Percentiles rank a stretch among this genome's conserved stretches.
These are phyloP conservation scores for Strobilomyces confusus DNA, from an alignment of 768 basidiomycete genomes.

Conservation along the genomic window DNA sequence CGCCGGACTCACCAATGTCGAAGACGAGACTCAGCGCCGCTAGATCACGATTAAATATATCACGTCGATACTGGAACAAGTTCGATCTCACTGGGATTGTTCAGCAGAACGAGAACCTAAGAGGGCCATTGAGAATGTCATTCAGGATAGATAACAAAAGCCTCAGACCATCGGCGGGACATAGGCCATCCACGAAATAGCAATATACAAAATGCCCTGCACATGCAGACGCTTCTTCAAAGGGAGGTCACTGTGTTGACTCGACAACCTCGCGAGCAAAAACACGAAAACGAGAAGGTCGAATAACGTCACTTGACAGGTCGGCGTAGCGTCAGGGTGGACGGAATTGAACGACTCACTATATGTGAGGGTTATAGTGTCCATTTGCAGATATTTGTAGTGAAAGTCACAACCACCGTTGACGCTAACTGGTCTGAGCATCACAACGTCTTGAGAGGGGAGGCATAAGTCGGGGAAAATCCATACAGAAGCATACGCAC, in stretches of 20 bases:
- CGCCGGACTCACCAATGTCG: neutral
- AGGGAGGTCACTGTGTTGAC: conserved; percentile 4
- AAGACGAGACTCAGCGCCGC: neutral
- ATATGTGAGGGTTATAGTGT: conserved; percentile 4
- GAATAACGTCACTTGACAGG: conserved; percentile 9
- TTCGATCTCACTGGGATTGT: conserved; percentile 2
- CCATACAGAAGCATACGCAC: conserved; percentile 1
- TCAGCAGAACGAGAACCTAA: conserved; percentile 8
- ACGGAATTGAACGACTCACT: conserved; percentile 4
- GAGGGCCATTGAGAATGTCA: neutral
- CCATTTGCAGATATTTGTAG: neutral
- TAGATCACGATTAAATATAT: neutral
- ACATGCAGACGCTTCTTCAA: conserved; percentile 12
- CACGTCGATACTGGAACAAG: neutral
- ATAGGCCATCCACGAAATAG: conserved; percentile 8
- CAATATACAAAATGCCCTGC: conserved; percentile 19
- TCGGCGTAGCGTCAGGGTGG: neutral
- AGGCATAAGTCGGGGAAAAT: neutral
- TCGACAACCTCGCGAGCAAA: conserved; percentile 12
- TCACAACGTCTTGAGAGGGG: conserved; percentile 2
- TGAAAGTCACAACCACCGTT: neutral
- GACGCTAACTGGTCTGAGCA: neutral
- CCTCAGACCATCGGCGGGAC: conserved; percentile 7
- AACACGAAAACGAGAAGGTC: conserved; percentile 21
- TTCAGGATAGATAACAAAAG: neutral